Evolutionary conservation across 2,329 filamentous ascomycete genomes (phyloP), one percentile per base, ranked within the genome.

Genomic region (Malbranchea zuffiana): DNA sequence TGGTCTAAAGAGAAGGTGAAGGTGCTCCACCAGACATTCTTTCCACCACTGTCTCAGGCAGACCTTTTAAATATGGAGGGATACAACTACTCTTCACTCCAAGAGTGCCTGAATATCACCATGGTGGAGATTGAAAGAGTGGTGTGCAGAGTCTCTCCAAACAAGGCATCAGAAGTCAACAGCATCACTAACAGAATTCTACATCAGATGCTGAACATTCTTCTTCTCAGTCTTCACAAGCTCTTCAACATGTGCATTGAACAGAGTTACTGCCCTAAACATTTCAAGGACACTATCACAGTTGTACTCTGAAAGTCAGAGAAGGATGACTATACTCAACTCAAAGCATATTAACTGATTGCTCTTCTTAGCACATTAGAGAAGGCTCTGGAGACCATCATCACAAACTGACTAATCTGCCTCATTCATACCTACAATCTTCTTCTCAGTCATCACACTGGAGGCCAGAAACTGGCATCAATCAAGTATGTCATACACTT

Each of bases 91-190:
- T 36, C 33, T 12, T 23, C 29, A 23, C 12, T 42, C 6, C 28
- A 50, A 10, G 40, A 44, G n/a, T 40, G 45, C 28, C 48, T 41
- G 21, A 40, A 31, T 13, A 44, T 52, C 13, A 45, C 35, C 25
- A 36, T 37, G 18, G 35, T 42, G 6, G 50, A 51, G 33, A 44
- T 53, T 3, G 37, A 34, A 24, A 42, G 41, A 19, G 40, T 48
- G 10, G 45, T 52, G 3, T 38, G 39, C 15, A 38, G 27, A 40
- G 42, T 38, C 7, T 43, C 44, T 10, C 43, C 41, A 6, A 48
- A 46, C 35, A 53, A 51, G 37, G 46, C 48, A 3, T 44, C 43
- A 32, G 49, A 47, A 27, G 31, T 35, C 5, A 47, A 52, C 28
- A 33, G 42, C n/a, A 51, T 52, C 23, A 11, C 39, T n/a, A 21